Percentiles rank a stretch among this genome's conserved stretches.
phyloP scores from a whole-genome alignment of 2,329 filamentous ascomycete genomes.

The Cladosporium halotolerans region DNA sequence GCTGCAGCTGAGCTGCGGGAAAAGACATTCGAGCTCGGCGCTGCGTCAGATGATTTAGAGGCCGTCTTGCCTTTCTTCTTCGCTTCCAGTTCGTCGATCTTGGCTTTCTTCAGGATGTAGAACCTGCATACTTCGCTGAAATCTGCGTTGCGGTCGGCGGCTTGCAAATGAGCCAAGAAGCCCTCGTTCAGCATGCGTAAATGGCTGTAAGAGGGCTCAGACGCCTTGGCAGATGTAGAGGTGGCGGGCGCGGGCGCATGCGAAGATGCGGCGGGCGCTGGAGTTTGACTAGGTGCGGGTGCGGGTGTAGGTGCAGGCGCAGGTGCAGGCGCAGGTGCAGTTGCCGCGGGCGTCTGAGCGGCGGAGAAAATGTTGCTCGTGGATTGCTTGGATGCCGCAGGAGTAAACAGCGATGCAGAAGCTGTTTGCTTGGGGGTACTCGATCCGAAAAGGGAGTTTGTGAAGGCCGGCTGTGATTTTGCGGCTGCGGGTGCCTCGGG shows the following conservation, averaged over 20 bases:
- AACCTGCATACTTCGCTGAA: constrained; percentile 25
- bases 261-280: not conserved
- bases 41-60: not conserved
- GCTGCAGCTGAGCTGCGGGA: not conserved
- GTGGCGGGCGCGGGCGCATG: not conserved
- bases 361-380: not conserved
- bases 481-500: not conserved
- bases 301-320: not conserved
- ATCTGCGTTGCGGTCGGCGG: constrained; percentile 21
- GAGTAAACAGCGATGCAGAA: constrained; percentile 10
- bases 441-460: not conserved
- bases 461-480: not conserved
- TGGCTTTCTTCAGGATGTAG: constrained; percentile 19
- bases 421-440: constrained; percentile 7
- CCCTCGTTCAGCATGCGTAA: constrained; percentile 22
- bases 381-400: not conserved
- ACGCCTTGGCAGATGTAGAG: not conserved
- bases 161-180: constrained; percentile 22
- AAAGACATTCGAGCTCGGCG: not conserved
- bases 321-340: not conserved
- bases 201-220: constrained; percentile 3
- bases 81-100: constrained; percentile 16
- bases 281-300: not conserved
- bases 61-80: not conserved
- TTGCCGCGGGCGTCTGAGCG: not conserved